Conservation (phyloP, 176 grass and related monocot species). For the Elaeis guineensis region DNA sequence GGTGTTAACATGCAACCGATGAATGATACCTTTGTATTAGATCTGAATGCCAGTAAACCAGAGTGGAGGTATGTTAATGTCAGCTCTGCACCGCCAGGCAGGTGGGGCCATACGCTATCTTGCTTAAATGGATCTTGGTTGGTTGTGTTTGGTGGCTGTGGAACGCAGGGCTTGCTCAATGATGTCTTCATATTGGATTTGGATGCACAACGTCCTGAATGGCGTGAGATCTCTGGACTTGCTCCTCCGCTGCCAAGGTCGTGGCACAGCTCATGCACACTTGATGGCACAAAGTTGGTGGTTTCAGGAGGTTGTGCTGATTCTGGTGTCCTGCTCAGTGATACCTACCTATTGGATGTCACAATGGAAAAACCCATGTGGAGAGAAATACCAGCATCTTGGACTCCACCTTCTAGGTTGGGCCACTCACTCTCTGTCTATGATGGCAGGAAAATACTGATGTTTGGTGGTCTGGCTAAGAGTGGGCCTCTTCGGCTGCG, state of each 20-base stretch:
- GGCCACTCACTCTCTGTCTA: constrained; percentile 14
- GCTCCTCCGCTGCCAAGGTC: constrained; percentile 16
- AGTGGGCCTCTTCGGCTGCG: constrained; percentile 12
- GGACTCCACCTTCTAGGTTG: constrained; percentile 16
- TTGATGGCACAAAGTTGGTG: constrained; percentile 18
- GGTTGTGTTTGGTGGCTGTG: constrained; percentile 17
- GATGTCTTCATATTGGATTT: constrained; percentile 19
- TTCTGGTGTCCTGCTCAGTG: constrained; percentile 16
- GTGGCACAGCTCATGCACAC: constrained; percentile 15
- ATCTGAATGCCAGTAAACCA: constrained; percentile 18
- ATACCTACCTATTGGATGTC: constrained; percentile 11
- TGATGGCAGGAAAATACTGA: constrained; percentile 10
- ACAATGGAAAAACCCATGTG: constrained; percentile 19
- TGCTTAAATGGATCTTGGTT: constrained; percentile 15
- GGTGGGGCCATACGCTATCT: constrained; percentile 16
- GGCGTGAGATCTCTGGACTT: constrained; percentile 16
- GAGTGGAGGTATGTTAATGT: constrained; percentile 15
- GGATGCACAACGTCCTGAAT: constrained; percentile 18
- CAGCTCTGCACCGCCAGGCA: constrained; percentile 15
- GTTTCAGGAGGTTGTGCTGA: constrained; percentile 19
- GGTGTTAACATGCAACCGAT: constrained; percentile 21
- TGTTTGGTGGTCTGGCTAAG: constrained; percentile 15
- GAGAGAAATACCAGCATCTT: constrained; percentile 16
- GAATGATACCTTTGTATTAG: constrained; percentile 18
- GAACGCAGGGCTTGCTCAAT: constrained; percentile 17